These are phyloP conservation scores for Curvularia eragrostidis DNA, from an alignment of 2,329 filamentous ascomycete species.

Conservation along the genomic window DNA sequence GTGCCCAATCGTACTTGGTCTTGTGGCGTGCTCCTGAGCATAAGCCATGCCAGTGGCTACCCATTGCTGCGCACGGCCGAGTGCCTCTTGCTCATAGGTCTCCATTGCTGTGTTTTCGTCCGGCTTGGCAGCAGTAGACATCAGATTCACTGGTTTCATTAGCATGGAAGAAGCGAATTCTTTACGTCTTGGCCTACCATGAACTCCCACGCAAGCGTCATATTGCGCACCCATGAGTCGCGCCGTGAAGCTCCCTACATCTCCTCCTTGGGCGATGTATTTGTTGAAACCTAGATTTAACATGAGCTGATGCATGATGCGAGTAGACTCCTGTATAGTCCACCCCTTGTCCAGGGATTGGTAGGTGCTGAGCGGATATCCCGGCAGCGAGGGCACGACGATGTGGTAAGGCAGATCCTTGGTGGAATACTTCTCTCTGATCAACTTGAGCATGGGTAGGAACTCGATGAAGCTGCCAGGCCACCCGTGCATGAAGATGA, in stretches of 20 bases:
- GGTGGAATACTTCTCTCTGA: slow-evolving; percentile 58
- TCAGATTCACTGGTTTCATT: slow-evolving; percentile 38
- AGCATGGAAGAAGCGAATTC: neutral
- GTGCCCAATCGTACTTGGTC: slow-evolving; percentile 64
- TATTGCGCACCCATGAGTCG: slow-evolving; percentile 51
- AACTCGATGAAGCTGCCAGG: slow-evolving; percentile 65
- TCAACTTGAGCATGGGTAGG: slow-evolving; percentile 57
- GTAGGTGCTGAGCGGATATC: slow-evolving; percentile 60
- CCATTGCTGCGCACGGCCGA: slow-evolving; percentile 43
- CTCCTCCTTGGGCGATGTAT: slow-evolving; percentile 66
- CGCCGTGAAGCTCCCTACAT: slow-evolving; percentile 59
- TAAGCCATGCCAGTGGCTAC: slow-evolving; percentile 57
- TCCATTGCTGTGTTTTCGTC: slow-evolving; percentile 27
- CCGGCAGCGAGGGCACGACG: slow-evolving; percentile 64
- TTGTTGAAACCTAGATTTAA: slow-evolving; percentile 61
- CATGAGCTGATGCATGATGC: slow-evolving; percentile 63
- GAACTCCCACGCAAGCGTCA: slow-evolving; percentile 57
- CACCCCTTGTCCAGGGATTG: slow-evolving; percentile 58
- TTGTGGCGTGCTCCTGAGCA: slow-evolving; percentile 60
- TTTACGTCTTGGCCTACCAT: slow-evolving; percentile 28
- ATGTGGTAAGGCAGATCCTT: slow-evolving; percentile 63
- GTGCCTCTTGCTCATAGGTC: slow-evolving; percentile 25
- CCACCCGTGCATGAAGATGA: slow-evolving; percentile 65
- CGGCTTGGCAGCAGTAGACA: slow-evolving; percentile 13
- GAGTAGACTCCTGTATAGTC: slow-evolving; percentile 48